phyloP scores from a whole-genome alignment of 441 rosid species.

The Croton setiger region DNA sequence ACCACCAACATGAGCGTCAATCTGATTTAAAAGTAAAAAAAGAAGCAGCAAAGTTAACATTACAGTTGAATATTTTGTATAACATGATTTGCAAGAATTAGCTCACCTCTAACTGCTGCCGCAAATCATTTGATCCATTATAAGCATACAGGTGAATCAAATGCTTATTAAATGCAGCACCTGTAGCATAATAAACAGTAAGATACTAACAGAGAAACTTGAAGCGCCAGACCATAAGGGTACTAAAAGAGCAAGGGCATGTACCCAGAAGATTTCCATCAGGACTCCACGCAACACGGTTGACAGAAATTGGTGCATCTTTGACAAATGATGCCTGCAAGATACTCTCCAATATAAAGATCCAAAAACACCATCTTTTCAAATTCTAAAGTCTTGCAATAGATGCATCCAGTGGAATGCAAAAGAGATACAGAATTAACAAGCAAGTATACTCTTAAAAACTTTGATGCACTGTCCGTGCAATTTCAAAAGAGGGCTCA shows the following conservation, averaged over 20 bases:
- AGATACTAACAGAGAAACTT: conserved; percentile 17
- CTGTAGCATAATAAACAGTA: conserved; percentile 42
- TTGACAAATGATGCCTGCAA: conserved; percentile 56
- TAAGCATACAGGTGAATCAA: conserved; percentile 64
- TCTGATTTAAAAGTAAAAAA: conserved; percentile 35
- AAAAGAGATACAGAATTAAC: neutral
- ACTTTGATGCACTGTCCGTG: neutral
- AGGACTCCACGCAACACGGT: conserved; percentile 82
- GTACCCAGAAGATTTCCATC: conserved; percentile 82
- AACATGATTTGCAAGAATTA: conserved; percentile 5
- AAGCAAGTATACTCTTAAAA: neutral
- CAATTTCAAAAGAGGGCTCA: neutral
- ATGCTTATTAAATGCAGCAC: conserved; percentile 71
- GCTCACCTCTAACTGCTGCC: conserved; percentile 67
- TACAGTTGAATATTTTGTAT: conserved; percentile 13
- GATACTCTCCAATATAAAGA: conserved; percentile 21
- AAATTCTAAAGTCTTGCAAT: conserved; percentile 10
- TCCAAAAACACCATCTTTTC: conserved; percentile 11
- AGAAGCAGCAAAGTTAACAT: conserved; percentile 20
- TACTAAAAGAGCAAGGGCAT: conserved; percentile 18
- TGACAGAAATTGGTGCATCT: conserved; percentile 59
- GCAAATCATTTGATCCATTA: conserved; percentile 57
- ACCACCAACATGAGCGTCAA: conserved; percentile 84
- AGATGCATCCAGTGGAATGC: neutral
- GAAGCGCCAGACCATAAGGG: conserved; percentile 1